Percentiles rank a stretch among this genome's conserved stretches.
Conservation (phyloP, 768 basidiomycete species). For the Cystobasidium onofrii region DNA sequence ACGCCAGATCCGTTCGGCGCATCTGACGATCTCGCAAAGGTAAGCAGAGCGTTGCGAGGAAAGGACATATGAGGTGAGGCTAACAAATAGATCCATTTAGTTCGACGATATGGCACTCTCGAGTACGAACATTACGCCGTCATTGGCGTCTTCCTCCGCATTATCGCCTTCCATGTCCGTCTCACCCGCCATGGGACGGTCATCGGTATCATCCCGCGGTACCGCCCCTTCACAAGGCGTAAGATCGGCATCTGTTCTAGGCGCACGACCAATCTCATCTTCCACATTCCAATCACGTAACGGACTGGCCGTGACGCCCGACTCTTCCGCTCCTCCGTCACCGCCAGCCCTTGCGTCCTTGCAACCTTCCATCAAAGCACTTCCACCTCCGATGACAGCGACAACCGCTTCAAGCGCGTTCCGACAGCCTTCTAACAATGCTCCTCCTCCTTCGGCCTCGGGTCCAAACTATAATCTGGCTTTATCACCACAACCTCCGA, state of each 20-base stretch:
- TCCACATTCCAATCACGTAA: not conserved
- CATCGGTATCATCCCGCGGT: too few species aligned
- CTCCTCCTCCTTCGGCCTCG: not conserved
- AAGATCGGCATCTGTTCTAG: not conserved
- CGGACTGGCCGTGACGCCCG: slow-evolving; percentile 14
- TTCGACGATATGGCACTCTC: not conserved
- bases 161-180: not conserved
- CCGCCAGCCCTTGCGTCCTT: not conserved
- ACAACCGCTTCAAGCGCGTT: not conserved
- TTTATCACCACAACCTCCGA: slow-evolving; percentile 1
- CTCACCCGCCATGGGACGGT: not conserved
- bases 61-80: too few species aligned
- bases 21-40: not conserved
- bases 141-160: not conserved
- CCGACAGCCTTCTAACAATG: not conserved
- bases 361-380: not conserved
- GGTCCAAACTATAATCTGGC: slow-evolving; percentile 32
- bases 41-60: not conserved
- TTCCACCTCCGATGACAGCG: slow-evolving; percentile 7
- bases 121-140: not conserved
- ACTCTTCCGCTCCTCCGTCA: slow-evolving; percentile 6
- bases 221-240: not conserved
- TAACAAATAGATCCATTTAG: too few species aligned
- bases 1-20: slow-evolving; percentile 28
- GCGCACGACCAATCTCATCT: slow-evolving; percentile 18